Conservation (phyloP, 208 protist species). For the Trypanosoma boissoni region DNA sequence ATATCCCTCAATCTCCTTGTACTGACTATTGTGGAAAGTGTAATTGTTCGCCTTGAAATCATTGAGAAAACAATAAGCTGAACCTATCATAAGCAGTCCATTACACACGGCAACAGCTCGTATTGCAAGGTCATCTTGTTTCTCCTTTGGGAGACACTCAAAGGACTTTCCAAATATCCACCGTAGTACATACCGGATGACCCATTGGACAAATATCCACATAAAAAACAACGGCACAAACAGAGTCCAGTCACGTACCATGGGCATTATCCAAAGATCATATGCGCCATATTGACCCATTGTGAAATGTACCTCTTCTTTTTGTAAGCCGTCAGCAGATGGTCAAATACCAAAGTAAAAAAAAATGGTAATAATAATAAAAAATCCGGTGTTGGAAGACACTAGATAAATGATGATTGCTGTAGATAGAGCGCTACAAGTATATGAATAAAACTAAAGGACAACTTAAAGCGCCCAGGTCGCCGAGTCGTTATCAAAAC, state of each 20-base stretch:
- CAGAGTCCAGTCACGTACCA: slow-evolving; percentile 47
- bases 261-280: slow-evolving; percentile 64
- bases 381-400: neutral
- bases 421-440: no score
- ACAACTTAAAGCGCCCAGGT: no score
- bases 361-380: no score
- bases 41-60: slow-evolving; percentile 33
- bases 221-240: slow-evolving; percentile 52
- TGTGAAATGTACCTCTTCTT: neutral
- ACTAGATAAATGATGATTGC: neutral
- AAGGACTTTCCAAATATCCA: slow-evolving; percentile 33
- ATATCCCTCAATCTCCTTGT: slow-evolving; percentile 54
- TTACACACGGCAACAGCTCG: slow-evolving; percentile 66
- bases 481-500: no score
- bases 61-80: slow-evolving; percentile 53
- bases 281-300: slow-evolving; percentile 48
- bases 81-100: slow-evolving; percentile 60
- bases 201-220: slow-evolving; percentile 57
- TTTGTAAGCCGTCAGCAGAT: no score
- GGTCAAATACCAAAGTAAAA: neutral
- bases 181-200: slow-evolving; percentile 28
- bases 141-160: slow-evolving; percentile 21
- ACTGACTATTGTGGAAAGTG: slow-evolving; percentile 37
- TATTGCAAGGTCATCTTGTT: slow-evolving; percentile 62
- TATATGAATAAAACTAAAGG: no score